phyloP scores from a whole-genome alignment of 371 early-diverging fungal species.

The Gilbertella persicaria region DNA sequence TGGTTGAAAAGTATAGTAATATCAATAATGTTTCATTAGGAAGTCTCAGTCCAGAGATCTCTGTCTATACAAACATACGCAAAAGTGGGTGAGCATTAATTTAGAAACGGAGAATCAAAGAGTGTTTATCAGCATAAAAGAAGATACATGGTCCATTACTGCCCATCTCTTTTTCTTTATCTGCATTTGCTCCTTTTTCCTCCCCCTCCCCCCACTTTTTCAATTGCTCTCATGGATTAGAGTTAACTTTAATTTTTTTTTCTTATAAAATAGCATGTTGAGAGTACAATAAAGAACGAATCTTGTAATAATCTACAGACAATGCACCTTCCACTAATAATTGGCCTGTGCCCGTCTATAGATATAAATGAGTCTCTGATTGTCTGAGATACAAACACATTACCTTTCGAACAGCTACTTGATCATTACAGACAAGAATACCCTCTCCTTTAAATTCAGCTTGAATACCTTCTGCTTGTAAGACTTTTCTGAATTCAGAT shows the following conservation, averaged over 20 bases:
- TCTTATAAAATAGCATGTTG: conserved; percentile 64
- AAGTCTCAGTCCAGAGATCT: too few species aligned
- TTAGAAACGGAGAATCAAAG: too few species aligned
- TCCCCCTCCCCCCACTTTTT: too few species aligned
- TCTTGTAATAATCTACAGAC: conserved; percentile 62
- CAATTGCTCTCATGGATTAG: too few species aligned
- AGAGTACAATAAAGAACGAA: conserved; percentile 61
- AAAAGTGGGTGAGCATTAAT: too few species aligned
- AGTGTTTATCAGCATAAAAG: too few species aligned
- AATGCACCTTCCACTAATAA: conserved; percentile 61
- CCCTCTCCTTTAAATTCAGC: conserved; percentile 86
- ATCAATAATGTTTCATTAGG: too few species aligned
- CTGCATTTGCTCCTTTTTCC: too few species aligned
- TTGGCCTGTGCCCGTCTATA: conserved; percentile 55
- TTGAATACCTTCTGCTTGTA: conserved; percentile 73
- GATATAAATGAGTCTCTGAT: not conserved
- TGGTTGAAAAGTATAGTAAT: too few species aligned
- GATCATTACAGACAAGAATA: conserved; percentile 82
- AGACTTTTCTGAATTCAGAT: conserved; percentile 74
- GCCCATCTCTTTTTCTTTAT: too few species aligned
- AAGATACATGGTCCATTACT: too few species aligned
- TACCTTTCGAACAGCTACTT: conserved; percentile 74
- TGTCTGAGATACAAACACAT: not conserved
- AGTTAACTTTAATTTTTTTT: conserved; percentile 3
- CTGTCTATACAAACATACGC: too few species aligned